Percentiles rank a stretch among this genome's conserved stretches.
These are phyloP conservation scores for Brassica carinata DNA, from an alignment of 345 rosid species.

Conservation along the genomic window DNA sequence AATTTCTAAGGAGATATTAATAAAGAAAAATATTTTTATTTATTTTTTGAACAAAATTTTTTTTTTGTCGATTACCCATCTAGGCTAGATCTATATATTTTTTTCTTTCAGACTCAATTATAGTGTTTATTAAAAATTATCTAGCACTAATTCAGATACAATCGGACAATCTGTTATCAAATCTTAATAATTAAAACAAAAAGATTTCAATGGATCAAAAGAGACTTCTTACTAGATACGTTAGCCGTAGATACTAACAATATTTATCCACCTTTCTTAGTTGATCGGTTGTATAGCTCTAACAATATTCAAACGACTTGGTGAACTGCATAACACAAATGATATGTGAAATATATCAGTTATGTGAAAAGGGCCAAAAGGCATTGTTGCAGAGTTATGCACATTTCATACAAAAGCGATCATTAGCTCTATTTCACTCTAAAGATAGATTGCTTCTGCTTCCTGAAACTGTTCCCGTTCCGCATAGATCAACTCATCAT, in stretches of 20 bases:
- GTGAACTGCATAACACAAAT: not conserved
- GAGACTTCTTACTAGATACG: not conserved
- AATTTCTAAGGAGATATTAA: not conserved
- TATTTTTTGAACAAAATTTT: too few species aligned
- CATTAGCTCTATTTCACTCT: not conserved
- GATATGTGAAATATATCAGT: not conserved
- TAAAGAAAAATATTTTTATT: too few species aligned
- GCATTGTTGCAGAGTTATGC: not conserved
- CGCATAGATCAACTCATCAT: too few species aligned
- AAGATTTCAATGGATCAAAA: not conserved
- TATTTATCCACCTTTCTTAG: not conserved
- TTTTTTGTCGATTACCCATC: too few species aligned
- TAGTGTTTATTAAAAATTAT: too few species aligned
- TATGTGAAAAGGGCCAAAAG: not conserved
- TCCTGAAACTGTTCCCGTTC: too few species aligned
- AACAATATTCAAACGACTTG: not conserved
- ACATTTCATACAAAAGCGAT: not conserved
- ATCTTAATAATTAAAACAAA: not conserved
- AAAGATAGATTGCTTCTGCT: too few species aligned
- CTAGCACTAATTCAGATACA: not conserved
- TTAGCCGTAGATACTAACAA: not conserved
- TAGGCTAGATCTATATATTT: too few species aligned
- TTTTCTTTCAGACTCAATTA: not conserved
- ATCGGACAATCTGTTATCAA: not conserved
- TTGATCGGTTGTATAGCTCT: not conserved